These are phyloP conservation scores for Asterionellopsis glacialis DNA, from an alignment of 108 stramenopile genomes.

Conservation along the genomic window DNA sequence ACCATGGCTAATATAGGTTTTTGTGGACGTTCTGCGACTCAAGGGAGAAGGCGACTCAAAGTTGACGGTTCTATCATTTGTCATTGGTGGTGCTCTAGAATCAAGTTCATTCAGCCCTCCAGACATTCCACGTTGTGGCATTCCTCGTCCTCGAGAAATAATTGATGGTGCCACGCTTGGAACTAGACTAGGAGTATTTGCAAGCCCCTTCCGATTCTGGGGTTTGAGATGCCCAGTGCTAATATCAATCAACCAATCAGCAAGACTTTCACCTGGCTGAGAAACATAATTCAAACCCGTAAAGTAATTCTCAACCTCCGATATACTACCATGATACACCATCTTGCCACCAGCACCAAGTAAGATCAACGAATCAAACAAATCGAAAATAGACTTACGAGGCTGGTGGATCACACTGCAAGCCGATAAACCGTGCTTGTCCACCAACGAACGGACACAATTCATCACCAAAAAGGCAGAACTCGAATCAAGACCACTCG, in stretches of 20 bases:
- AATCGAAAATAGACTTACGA: slow-evolving; percentile 60
- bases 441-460: slow-evolving; percentile 27
- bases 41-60: too few species aligned
- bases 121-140: too few species aligned
- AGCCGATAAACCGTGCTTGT: slow-evolving; percentile 50
- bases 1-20: background rate
- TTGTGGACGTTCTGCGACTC: too few species aligned
- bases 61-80: too few species aligned
- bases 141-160: too few species aligned
- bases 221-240: slow-evolving; percentile 11
- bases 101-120: background rate
- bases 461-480: slow-evolving; percentile 46
- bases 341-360: slow-evolving; percentile 50
- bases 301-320: slow-evolving; percentile 23
- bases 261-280: slow-evolving; percentile 28
- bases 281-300: slow-evolving; percentile 18
- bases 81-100: background rate
- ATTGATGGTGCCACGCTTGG: background rate
- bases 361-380: slow-evolving; percentile 77
- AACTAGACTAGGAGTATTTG: too few species aligned
- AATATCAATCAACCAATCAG: slow-evolving; percentile 50
- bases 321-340: slow-evolving; percentile 35
- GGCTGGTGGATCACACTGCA: slow-evolving; percentile 79
- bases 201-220: too few species aligned
- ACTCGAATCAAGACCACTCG: slow-evolving; percentile 36